phyloP scores from a whole-genome alignment of 768 basidiomycete genomes.

The Russula brevipes region DNA sequence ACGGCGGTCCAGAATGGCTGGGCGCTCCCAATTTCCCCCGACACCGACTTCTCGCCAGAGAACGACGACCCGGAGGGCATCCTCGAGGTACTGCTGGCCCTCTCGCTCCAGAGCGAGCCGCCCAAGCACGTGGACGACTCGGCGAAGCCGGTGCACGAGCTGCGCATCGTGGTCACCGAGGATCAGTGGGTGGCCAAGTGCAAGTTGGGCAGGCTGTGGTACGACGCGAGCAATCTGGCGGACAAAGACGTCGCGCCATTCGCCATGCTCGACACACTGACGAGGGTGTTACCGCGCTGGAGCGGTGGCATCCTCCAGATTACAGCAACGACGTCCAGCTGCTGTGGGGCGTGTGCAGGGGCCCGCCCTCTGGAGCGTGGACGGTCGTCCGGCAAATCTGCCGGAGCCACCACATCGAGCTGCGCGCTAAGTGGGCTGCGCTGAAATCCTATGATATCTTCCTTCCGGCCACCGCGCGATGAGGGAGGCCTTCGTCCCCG shows the following conservation, averaged over 20 bases:
- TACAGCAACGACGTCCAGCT: not conserved
- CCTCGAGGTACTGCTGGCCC: not conserved
- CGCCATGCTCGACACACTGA: constrained; percentile 1
- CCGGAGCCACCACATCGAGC: not conserved
- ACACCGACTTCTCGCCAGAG: not conserved
- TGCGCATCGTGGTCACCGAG: not conserved
- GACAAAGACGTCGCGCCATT: not conserved
- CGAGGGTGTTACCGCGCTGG: constrained; percentile 1
- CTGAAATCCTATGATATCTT: too few relatives aligned
- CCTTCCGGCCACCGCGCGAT: too few relatives aligned
- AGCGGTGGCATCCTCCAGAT: not conserved
- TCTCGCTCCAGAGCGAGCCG: not conserved
- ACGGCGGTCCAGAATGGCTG: too few relatives aligned
- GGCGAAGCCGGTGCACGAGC: not conserved
- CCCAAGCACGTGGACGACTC: too few relatives aligned
- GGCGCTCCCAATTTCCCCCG: not conserved
- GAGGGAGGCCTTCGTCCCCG: not conserved
- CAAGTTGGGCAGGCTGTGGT: not conserved
- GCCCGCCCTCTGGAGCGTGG: not conserved
- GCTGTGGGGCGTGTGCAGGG: constrained; percentile 1
- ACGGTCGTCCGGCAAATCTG: not conserved
- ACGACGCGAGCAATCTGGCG: not conserved
- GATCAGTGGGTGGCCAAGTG: not conserved
- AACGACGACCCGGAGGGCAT: constrained; percentile 1
- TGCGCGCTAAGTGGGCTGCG: not conserved